These are phyloP conservation scores for Oryza australiensis DNA, from an alignment of 176 grass and related monocot species.

Conservation along the genomic window DNA sequence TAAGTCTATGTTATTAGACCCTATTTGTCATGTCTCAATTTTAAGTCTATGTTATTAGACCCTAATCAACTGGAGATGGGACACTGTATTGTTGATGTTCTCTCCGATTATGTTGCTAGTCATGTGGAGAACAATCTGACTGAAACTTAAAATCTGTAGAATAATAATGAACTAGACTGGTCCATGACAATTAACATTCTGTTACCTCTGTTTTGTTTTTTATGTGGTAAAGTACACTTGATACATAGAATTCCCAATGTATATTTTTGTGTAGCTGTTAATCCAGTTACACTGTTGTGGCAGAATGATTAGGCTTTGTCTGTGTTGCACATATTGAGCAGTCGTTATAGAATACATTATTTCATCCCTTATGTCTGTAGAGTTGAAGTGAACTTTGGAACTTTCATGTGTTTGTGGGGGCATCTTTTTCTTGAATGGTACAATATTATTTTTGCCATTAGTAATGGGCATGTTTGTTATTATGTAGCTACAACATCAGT, in stretches of 20 bases:
- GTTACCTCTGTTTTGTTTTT: not conserved
- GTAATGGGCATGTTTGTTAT: not conserved
- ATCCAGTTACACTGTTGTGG: not conserved
- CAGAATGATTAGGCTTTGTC: not conserved
- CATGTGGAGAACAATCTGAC: not conserved
- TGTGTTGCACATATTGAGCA: not conserved
- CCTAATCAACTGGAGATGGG: not conserved
- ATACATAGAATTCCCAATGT: not conserved
- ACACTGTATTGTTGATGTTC: not conserved
- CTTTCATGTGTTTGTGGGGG: not conserved
- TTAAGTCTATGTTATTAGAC: not conserved
- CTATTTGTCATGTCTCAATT: not conserved
- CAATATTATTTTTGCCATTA: not conserved
- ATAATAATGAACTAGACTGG: not conserved
- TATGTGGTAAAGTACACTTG: not conserved
- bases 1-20: not conserved
- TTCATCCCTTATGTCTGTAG: not conserved
- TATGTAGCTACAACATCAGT: constrained; percentile 17
- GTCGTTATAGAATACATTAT: not conserved
- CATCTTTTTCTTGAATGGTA: not conserved
- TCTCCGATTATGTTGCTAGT: not conserved
- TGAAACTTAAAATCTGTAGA: not conserved
- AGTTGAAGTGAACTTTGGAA: not conserved
- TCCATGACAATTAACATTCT: not conserved
- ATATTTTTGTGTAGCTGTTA: not conserved